These are phyloP conservation scores for Fistulinella prunicolor DNA, from an alignment of 768 basidiomycete genomes.

Conservation along the genomic window DNA sequence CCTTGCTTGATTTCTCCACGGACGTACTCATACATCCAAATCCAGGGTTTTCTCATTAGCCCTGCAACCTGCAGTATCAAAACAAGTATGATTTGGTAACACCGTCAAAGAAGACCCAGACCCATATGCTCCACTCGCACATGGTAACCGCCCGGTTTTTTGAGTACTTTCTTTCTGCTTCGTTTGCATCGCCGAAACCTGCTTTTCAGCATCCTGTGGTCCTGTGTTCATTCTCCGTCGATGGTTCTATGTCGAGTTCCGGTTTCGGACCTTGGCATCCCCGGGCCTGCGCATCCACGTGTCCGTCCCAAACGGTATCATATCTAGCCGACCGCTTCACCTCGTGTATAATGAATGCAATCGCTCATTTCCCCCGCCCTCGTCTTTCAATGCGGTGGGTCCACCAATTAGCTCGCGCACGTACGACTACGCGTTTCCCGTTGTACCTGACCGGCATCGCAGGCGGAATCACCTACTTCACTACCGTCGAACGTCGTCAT, in stretches of 20 bases:
- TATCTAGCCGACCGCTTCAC: constrained; percentile 27
- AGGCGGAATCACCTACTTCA: constrained; percentile 12
- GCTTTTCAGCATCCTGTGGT: constrained; percentile 19
- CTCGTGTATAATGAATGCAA: constrained; percentile 5
- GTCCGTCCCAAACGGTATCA: constrained; percentile 12
- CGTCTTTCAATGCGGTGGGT: not conserved
- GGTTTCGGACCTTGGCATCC: constrained; percentile 22
- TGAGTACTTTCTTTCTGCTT: not conserved
- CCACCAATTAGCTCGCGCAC: not conserved
- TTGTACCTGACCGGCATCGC: constrained; percentile 22
- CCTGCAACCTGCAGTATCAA: constrained; percentile 18
- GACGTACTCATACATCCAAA: constrained; percentile 13
- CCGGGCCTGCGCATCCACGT: constrained; percentile 13
- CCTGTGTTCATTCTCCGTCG: constrained; percentile 2
- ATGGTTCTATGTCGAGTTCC: constrained; percentile 10
- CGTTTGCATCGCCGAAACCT: constrained; percentile 1
- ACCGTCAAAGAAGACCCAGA: constrained; percentile 24
- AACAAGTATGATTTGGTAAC: constrained; percentile 16
- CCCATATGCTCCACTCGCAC: constrained; percentile 25
- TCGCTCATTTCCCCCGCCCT: constrained; percentile 12
- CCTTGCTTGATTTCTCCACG: constrained; percentile 13
- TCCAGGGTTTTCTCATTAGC: constrained; percentile 22
- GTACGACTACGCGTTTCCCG: constrained; percentile 12
- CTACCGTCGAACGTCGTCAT: constrained; percentile 22
- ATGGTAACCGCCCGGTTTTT: constrained; percentile 24